phyloP scores from a whole-genome alignment of 1,284 basidiomycete genomes.

The Puccinia coronata region DNA sequence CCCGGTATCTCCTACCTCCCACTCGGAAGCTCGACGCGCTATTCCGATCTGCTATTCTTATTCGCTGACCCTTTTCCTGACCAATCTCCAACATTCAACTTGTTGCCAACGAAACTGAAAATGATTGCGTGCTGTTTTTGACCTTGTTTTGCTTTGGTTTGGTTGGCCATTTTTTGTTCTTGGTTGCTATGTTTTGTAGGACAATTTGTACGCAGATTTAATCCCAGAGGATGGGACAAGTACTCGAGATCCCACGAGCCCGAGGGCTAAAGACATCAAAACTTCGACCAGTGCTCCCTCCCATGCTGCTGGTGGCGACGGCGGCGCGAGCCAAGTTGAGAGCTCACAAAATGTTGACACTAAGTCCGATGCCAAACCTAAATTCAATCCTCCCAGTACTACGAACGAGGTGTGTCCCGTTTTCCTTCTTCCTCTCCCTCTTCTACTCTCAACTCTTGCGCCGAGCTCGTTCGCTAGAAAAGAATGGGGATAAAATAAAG shows the following conservation, averaged over 20 bases:
- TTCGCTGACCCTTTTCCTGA: neutral
- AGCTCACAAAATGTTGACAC: neutral
- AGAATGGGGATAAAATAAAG: neutral
- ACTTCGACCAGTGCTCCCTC: neutral
- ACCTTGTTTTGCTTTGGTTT: conserved; percentile 7
- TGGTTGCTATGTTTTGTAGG: conserved; percentile 18
- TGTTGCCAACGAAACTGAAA: neutral
- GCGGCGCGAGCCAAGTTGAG: neutral
- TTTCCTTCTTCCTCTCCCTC: neutral
- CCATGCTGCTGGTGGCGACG: neutral
- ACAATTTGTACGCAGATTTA: conserved; percentile 45
- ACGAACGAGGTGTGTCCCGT: neutral
- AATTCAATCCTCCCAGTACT: neutral
- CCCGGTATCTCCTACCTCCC: neutral
- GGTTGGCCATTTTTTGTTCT: neutral
- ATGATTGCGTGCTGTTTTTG: neutral
- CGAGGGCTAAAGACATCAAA: neutral
- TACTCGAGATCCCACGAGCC: conserved; percentile 44
- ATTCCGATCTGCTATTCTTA: neutral
- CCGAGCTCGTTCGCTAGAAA: neutral
- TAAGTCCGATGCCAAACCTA: conserved; percentile 32
- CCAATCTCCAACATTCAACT: neutral
- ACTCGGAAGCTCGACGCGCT: neutral
- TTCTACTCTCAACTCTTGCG: neutral
- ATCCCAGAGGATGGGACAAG: conserved; percentile 39